Evolutionary conservation across 1,284 basidiomycete species (phyloP), one percentile per base, ranked within the genome.

Genomic region (Microbotryomycetes sp.): DNA sequence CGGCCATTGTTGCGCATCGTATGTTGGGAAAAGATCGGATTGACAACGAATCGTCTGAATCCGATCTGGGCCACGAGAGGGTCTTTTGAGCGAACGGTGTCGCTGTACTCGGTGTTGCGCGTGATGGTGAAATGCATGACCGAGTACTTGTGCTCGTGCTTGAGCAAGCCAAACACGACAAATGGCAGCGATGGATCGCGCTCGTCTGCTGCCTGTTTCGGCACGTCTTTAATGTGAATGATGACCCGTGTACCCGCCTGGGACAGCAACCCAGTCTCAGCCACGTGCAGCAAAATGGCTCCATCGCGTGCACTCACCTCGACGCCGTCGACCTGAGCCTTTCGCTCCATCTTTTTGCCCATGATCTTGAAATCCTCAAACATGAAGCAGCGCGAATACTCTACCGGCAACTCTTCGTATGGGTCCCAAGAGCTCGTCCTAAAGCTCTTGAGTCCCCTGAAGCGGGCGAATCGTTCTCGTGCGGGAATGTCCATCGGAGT

Each of bases 351-450:
- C 35, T 82, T 81, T 49, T 88, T 81, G 69, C 89, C 86, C 2
- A 91, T 97, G 26, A 87, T 83, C 72, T 85, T 87, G 77, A 88
- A 97, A 72, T 94, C 90, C 75, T 97, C 92, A 72, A 98, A 97
- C 75, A 94, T 90, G 78, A 97, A 99, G 69, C 97, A 94, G 48
- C 88, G 82, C 0, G 87, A 91, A 73, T 98, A 98, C 73, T 98
- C 93, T 56, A 86, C 76, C 4, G 94, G 96, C 21, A 99, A 80
- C 70, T 96, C 94, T 77, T 98, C 94, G 71, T 91, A 97, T 6
- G 94, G 86, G 75, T 98, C 94, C 94, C 94, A 99, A 23, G 89
- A 88, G 71, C 88, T 91, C 2, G 96, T 97, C 45, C 94, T 82
- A 81, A 98, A 89, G 15, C 88, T 91, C 57, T 86, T 85, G 75